Conservation (phyloP, 2,329 filamentous ascomycete genomes). For the Piedraia hortae region DNA sequence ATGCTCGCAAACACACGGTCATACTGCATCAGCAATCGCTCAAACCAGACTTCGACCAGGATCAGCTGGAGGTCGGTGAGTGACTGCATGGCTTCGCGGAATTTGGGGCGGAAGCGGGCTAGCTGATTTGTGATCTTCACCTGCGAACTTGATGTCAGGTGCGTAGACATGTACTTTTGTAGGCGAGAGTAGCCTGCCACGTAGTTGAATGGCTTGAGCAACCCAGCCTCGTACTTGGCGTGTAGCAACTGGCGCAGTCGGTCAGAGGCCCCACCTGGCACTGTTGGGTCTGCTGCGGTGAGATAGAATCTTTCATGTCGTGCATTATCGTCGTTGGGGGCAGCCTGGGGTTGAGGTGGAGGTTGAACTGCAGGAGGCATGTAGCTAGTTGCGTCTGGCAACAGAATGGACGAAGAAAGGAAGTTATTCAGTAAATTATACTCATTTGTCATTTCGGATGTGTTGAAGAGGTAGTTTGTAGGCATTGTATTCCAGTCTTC, state of each 20-base stretch:
- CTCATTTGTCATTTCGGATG: constrained; percentile 85
- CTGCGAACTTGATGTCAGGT: constrained; percentile 57
- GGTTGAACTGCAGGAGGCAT: constrained; percentile 27
- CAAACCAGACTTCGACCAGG: constrained; percentile 97
- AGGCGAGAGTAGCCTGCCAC: constrained; percentile 82
- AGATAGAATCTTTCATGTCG: constrained; percentile 83
- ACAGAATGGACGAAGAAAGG: constrained; percentile 67
- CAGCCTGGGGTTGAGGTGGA: constrained; percentile 24
- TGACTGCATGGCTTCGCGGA: constrained; percentile 76
- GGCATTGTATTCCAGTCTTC: too few relatives aligned
- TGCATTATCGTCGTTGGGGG: constrained; percentile 36
- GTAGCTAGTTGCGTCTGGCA: constrained; percentile 26
- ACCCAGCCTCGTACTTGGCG: constrained; percentile 85
- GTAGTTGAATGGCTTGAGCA: constrained; percentile 94
- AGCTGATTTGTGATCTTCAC: constrained; percentile 80
- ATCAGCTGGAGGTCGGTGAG: constrained; percentile 86
- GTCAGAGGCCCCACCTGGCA: constrained; percentile 64
- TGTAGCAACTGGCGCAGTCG: constrained; percentile 83
- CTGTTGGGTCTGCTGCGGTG: constrained; percentile 81
- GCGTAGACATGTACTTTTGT: constrained; percentile 70
- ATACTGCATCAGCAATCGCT: constrained; percentile 86
- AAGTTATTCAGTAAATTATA: constrained; percentile 95
- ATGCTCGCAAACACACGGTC: constrained; percentile 96
- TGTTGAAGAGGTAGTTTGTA: constrained; percentile 88
- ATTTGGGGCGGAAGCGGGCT: constrained; percentile 81